These are phyloP conservation scores for Allium sativum DNA, from an alignment of 106 monocot genomes.

Conservation along the genomic window DNA sequence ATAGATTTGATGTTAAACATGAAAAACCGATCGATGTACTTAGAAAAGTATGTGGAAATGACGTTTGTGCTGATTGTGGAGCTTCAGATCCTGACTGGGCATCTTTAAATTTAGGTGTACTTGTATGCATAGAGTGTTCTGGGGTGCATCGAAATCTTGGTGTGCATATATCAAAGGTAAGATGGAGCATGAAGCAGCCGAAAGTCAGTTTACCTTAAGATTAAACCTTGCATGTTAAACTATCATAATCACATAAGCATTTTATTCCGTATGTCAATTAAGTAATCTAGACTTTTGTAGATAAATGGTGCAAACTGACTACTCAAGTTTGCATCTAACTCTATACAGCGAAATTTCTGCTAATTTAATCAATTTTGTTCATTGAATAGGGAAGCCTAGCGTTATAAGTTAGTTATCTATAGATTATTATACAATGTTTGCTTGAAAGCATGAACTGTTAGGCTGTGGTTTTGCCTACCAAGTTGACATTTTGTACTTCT, in stretches of 20 bases:
- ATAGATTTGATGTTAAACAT: conserved; percentile 31
- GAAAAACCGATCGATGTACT: conserved; percentile 59
- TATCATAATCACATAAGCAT: no score
- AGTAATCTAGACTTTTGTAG: no score
- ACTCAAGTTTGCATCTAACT: no score
- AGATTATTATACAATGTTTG: conserved; percentile 57
- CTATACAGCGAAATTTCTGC: neutral
- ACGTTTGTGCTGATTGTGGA: conserved; percentile 75
- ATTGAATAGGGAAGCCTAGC: no score
- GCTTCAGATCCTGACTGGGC: conserved; percentile 85
- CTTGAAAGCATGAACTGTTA: conserved; percentile 18
- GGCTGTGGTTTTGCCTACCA: neutral
- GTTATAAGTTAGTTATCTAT: neutral
- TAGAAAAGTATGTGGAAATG: conserved; percentile 61
- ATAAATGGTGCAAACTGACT: no score
- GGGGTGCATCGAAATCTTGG: conserved; percentile 77
- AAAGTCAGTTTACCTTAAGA: no score
- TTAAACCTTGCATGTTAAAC: no score
- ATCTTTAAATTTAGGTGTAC: conserved; percentile 73
- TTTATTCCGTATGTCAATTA: no score
- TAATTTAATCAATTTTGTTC: neutral
- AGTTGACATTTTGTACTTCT: neutral
- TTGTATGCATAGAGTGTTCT: conserved; percentile 88
- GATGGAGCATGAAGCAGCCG: neutral
- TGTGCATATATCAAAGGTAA: conserved; percentile 74